phyloP scores from a whole-genome alignment of 768 basidiomycete genomes.

The Pisolithus marmoratus region DNA sequence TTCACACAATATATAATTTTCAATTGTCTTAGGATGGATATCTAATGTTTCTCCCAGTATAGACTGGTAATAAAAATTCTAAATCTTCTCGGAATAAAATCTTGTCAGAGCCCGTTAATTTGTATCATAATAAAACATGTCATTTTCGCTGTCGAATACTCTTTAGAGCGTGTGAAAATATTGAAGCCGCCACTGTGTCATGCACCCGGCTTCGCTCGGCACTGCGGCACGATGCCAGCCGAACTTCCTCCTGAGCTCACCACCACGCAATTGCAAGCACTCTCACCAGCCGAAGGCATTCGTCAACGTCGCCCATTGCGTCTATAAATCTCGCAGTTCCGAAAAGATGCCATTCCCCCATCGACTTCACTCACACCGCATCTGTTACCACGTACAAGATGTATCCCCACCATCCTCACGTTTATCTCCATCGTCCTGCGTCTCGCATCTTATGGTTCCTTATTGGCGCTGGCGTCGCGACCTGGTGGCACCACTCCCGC shows the following conservation, averaged over 20 bases:
- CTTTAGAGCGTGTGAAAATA: too few species aligned
- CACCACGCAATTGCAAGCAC: background rate
- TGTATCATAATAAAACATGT: too few species aligned
- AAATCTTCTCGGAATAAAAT: too few species aligned
- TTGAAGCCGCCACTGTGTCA: too few species aligned
- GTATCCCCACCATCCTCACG: constrained; percentile 14
- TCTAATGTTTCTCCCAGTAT: too few species aligned
- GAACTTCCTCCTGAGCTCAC: background rate
- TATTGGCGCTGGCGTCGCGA: constrained; percentile 45
- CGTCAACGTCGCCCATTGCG: constrained; percentile 12
- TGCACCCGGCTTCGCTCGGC: background rate
- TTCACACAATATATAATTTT: too few species aligned
- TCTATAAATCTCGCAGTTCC: constrained; percentile 10
- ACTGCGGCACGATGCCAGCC: background rate
- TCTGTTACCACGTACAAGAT: constrained; percentile 7
- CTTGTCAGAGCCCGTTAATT: too few species aligned
- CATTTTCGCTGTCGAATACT: too few species aligned
- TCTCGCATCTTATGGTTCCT: constrained; percentile 66
- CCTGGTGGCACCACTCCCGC: constrained; percentile 35
- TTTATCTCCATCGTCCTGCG: constrained; percentile 33
- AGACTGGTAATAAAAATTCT: too few species aligned
- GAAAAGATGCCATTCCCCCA: background rate
- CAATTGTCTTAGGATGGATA: too few species aligned
- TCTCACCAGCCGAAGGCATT: constrained; percentile 16
- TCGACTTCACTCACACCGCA: background rate